phyloP scores from a whole-genome alignment of 148 eudicot species.

The Rhododendron williamsianum region DNA sequence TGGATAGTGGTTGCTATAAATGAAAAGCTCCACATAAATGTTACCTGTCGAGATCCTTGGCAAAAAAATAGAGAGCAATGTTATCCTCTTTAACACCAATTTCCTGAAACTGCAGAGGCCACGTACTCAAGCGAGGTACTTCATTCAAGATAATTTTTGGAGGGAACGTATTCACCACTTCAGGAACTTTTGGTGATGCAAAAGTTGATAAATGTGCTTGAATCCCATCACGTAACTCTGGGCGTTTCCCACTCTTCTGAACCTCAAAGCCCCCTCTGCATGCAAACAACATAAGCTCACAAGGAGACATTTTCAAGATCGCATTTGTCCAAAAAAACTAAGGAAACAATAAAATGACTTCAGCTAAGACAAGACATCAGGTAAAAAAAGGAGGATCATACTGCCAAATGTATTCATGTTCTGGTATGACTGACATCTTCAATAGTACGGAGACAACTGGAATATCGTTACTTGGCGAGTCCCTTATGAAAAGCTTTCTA shows the following conservation, averaged over 20 bases:
- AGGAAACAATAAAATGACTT: background rate
- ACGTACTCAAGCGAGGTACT: constrained; percentile 62
- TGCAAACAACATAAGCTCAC: constrained; percentile 10
- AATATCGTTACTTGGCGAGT: constrained; percentile 8
- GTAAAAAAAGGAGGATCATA: constrained; percentile 36
- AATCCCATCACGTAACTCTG: constrained; percentile 56
- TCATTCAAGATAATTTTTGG: constrained; percentile 54
- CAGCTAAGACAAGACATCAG: constrained; percentile 2
- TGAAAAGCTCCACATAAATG: background rate
- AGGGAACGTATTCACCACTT: constrained; percentile 59
- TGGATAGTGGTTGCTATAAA: background rate
- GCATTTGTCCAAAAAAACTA: background rate
- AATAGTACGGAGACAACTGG: constrained; percentile 19
- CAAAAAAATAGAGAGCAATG: constrained; percentile 83
- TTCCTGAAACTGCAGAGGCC: constrained; percentile 90
- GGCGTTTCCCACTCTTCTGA: constrained; percentile 42
- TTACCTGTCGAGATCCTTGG: constrained; percentile 83
- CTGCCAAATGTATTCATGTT: constrained; percentile 85
- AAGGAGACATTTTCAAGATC: background rate
- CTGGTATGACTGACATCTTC: constrained; percentile 62
- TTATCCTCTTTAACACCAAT: constrained; percentile 63
- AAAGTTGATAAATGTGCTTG: constrained; percentile 84
- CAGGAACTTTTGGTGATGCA: constrained; percentile 76
- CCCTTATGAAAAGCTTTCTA: constrained; percentile 24
- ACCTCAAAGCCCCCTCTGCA: constrained; percentile 92